Evolutionary conservation across 176 grass and related monocot genomes (phyloP), one percentile per base, ranked within the genome.

Genomic region (Rhipidocladum racemiflorum): DNA sequence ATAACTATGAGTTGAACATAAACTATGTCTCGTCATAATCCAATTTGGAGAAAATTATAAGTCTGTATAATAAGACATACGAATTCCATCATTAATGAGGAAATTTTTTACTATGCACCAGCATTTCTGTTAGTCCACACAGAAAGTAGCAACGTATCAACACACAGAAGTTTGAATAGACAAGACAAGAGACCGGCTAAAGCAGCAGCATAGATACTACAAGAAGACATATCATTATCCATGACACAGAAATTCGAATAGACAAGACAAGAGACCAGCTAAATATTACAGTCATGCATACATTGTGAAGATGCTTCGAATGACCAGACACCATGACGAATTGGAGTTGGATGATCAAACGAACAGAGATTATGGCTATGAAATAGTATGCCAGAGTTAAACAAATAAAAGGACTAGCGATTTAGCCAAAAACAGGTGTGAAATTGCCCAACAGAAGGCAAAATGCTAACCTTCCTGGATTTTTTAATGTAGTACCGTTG

Each of bases 401-500:
- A 28, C 8, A 9, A 66, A 34, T 49, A 49, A 65, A 61, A 42
- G 9, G 4, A 77, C 12, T 63, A 63, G 15, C 23, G 13, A 59
- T 40, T 44, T 30, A 72, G 7, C 18, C 7, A 59, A 55, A 74
- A 32, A 45, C 0, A 28, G 62, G 29, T 24, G 55, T 4, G 6
- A 86, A 72, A 15, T 45, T 2, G 1, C 1, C 6, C 48, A 27
- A 50, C 8, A 51, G 23, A 34, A 60, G 8, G 56, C 32, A 80
- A 88, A 78, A 53, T 48, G 51, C 43, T 91, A 60, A 87, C 92
- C 92, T 92, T 88, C 95, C 95, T 82, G 95, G 95, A 89, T 95
- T 76, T 84, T 97, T 98, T 79, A 95, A 98, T 53, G 90, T 88
- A 88, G 95, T 90, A 78, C 92, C 92, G 74, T 98, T 95, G 46